Evolutionary conservation across 192 early-diverging fungal species (phyloP), one percentile per base, ranked within the genome.

Genomic region (Coemansia sp.): DNA sequence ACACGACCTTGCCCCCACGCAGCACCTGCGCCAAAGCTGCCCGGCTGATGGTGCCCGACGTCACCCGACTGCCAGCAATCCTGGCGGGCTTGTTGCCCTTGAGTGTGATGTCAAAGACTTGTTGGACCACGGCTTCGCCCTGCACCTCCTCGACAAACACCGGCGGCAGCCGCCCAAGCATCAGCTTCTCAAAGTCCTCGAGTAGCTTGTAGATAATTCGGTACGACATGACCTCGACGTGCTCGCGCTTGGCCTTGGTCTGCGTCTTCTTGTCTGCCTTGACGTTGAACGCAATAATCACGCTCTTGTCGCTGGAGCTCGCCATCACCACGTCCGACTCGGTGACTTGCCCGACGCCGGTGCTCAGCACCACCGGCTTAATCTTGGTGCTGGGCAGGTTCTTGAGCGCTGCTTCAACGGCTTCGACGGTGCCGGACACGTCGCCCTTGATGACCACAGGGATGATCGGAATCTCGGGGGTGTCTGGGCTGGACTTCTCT

Each of bases 171-270:
- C 87, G 75, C 21, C 84, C 82, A 7, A 79, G 67, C 67, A 98
- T 68, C 38, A 81, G 58, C 35, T 84, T 78, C 72, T 95, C 93
- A 29, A 96, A 75, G 46, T 90, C 85, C 55, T 98, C 95, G 35
- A 98, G 55, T n/a, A 98, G 77, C 53, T 87, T 84, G 78, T 98
- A 98, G 49, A 98, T 96, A 50, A 98, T 81, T 10, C 86, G 83
- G 62, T 87, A 88, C 17, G 80, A 62, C 52, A 83, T 76, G 29
- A 98, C 68, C 1, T 69, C 60, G 20, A 98, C 89, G 17, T 72
- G 68, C 38, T 77, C 60, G 58, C 79, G 58, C 44, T 80, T 78
- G 7, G 92, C 90, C 6, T 72, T 63, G 14, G 62, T 69, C 42
- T 70, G 64, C 5, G 85, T 83, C 60, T 82, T 85, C 56, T 91